These are phyloP conservation scores for Amanita pallidorosea DNA, from an alignment of 768 basidiomycete species.

Conservation along the genomic window DNA sequence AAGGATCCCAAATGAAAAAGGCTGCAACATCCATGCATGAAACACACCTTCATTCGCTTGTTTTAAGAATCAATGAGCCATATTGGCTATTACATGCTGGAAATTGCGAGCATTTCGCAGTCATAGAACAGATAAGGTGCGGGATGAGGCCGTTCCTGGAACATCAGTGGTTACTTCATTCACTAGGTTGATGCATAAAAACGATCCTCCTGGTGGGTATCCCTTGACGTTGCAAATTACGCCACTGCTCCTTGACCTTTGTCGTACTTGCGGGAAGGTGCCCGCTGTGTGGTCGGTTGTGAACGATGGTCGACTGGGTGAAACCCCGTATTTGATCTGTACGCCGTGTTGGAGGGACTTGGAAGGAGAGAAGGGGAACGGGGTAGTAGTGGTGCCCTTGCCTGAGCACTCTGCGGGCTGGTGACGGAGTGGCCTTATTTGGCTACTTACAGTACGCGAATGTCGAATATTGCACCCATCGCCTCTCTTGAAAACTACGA, in stretches of 20 bases:
- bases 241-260: slow-evolving; percentile 49
- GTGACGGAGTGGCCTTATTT: slow-evolving; percentile 1
- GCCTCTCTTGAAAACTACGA: slow-evolving; percentile 37
- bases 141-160: slow-evolving; percentile 1
- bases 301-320: slow-evolving; percentile 65
- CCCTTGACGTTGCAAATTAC: slow-evolving; percentile 60
- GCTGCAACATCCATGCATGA: slow-evolving; percentile 33
- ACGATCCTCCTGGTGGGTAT: slow-evolving; percentile 48
- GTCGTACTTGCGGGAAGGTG: slow-evolving; percentile 59
- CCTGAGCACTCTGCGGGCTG: slow-evolving; percentile 21
- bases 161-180: slow-evolving; percentile 5
- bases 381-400: slow-evolving; percentile 42
- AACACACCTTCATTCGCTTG: slow-evolving; percentile 41
- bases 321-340: slow-evolving; percentile 71
- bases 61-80: slow-evolving; percentile 58
- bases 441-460: slow-evolving; percentile 10
- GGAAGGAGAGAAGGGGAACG: slow-evolving; percentile 39
- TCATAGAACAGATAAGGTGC: slow-evolving; percentile 66
- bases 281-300: slow-evolving; percentile 60
- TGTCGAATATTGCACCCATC: slow-evolving; percentile 25
- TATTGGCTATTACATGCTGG: slow-evolving; percentile 79
- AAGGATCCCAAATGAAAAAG: slow-evolving; percentile 19
- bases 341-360: slow-evolving; percentile 63
- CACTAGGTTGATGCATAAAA: slow-evolving; percentile 43
- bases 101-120: slow-evolving; percentile 73